Base-by-base conservation (phyloP, 306 rosid genomes). In the Hippophae rhamnoides region DNA sequence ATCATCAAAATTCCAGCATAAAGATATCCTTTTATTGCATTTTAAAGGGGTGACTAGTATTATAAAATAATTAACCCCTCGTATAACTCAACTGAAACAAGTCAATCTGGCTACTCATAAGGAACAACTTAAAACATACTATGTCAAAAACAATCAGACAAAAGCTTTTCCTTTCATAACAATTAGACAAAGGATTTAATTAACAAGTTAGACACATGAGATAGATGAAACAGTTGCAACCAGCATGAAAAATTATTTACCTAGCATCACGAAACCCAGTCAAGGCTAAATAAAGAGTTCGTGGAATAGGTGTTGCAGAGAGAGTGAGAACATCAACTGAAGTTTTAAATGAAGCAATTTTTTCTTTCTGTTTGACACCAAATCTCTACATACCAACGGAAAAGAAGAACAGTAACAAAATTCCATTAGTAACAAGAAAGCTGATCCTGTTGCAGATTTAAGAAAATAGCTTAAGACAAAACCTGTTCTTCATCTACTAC, bases 401-500 rank as follows among this genome's bases (percentile, higher is more conserved):
- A 67, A 71, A 79, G 64, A 42, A 43, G 49, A 59, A n/a, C 51
- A 41, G 64, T 56, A 54, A 14, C 51, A 43, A 55, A 53, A 43
- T 58, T 52, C 26, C 18, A 38, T 47, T 44, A 54, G 69, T 63
- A 60, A 67, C 64, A 48, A 4, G 38, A 62, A 57, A 66, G 69
- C 66, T 46, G 60, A 62, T 48, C 47, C 5, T 42, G 70, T 65
- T 63, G 67, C 52, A 60, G 52, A 74, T 41, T 3, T 12, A 69
- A 27, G 41, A 68, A 52, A 31, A 31, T 31, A 31, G 38, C 38
- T 31, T 31, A 31, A 31, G 38, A 31, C 38, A 31, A 64, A 68
- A 90, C 96, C 97, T 90, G 97, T 74, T 92, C 96, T 77, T 92
- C 98, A 56, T 92, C 96, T 60, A 92, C 96, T 53, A 92, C 96